Base-by-base conservation (phyloP, 768 basidiomycete genomes). In the Agrocybe chaxingu region DNA sequence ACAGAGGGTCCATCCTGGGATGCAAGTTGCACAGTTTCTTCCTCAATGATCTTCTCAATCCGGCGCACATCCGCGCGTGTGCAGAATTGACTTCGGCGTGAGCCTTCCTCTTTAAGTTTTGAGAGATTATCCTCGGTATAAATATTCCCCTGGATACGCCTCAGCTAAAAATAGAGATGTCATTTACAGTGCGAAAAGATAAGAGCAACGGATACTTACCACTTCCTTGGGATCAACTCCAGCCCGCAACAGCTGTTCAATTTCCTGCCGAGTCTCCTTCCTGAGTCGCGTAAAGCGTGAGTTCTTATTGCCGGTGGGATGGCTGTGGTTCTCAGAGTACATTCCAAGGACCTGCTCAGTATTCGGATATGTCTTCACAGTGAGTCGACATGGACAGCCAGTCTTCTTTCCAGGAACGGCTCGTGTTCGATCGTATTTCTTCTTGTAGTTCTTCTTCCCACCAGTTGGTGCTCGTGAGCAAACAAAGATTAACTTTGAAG, bases 11-110 rank as follows among this genome's bases (percentile, higher is more conserved):
- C 55, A 44, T 56, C 55, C 8, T 45, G 24, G 13, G n/a, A 9
- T 2, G 47, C 47, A 4, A 56, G 35, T 3, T 42, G 33, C 16
- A 53, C 42, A 7, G 18, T 45, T 30, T 56, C 55, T 13, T 43
- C 47, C 33, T 56, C 51, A 36, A 56, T 52, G 4, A 4, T 24
- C 37, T 53, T 56, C 47, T 56, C 30, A 37, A 56, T 45, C 3
- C 41, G 41, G 8, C 43, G 42, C 3, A 56, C 40, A 52, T 56
- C 47, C 1, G 36, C 29, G 7, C 29, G 29, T 4, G 47, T 45
- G 31, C 32, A 19, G 12, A 56, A 56, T 5, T 52, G 42, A 36
- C 41, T 36, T 10, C 51, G 51, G 7, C 13, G 18, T 6, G 39
- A 29, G 42, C 19, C 30, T 39, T 42, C 48, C 5, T 16, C 24